Evolutionary conservation across 192 early-diverging fungal genomes (phyloP).

Genomic region (Linnemannia schmuckeri): DNA sequence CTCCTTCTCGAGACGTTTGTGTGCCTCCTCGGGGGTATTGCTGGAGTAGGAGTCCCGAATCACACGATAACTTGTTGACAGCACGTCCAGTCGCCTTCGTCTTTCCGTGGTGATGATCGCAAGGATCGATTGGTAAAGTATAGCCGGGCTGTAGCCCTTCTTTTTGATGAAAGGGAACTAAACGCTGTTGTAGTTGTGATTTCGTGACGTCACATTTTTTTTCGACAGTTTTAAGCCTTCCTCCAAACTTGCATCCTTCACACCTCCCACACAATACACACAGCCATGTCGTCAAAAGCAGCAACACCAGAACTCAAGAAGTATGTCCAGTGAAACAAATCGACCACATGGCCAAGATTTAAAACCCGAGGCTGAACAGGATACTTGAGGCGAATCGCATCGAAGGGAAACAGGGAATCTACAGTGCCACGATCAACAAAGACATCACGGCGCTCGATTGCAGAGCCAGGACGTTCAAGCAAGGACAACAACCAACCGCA

Average conservation of each 20-base stretch:
- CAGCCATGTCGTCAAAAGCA: conserved; percentile 31
- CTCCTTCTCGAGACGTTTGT: no score
- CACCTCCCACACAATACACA: background rate
- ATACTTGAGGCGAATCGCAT: background rate
- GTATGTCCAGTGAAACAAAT: background rate
- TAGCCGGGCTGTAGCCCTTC: background rate
- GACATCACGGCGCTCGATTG: background rate
- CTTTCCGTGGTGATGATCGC: no score
- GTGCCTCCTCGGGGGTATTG: no score
- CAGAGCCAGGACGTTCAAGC: background rate
- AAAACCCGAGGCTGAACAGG: background rate
- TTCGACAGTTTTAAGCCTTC: background rate
- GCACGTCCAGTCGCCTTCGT: no score
- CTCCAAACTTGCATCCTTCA: background rate
- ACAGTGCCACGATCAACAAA: background rate
- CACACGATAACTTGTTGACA: no score
- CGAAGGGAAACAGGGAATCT: background rate
- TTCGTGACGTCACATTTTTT: conserved; percentile 5
- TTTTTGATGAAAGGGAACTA: background rate
- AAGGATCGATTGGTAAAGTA: background rate
- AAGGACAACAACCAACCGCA: background rate
- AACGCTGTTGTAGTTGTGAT: background rate
- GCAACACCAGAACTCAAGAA: conserved; percentile 39
- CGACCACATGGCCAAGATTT: no score
- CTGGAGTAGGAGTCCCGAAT: no score